Percentiles rank a stretch among this genome's conserved stretches.
Evolutionary conservation across 495 filamentous ascomycete species (phyloP).

Genomic region (Annulohypoxylon stygium): DNA sequence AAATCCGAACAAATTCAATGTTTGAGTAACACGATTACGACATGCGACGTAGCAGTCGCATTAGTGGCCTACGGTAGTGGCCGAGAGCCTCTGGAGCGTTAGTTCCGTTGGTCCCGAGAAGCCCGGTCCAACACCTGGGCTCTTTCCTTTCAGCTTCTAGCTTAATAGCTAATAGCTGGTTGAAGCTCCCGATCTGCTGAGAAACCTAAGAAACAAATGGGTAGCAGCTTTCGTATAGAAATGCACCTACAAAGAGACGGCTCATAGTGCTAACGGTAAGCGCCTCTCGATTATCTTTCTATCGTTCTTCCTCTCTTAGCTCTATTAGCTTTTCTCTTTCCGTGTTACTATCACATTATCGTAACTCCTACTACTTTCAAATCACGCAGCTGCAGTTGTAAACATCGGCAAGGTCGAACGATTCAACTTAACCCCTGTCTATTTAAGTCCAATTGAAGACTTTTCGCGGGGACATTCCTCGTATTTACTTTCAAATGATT

Average conservation of each 20-base stretch:
- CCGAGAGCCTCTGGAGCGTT: slow-evolving; percentile 7
- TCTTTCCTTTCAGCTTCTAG: neutral
- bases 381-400: neutral
- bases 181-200: neutral
- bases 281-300: neutral
- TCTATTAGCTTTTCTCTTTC: neutral
- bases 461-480: slow-evolving; percentile 39
- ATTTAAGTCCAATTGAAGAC: slow-evolving; percentile 23
- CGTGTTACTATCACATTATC: no score
- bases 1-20: neutral
- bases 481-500: slow-evolving; percentile 32
- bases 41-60: slow-evolving; percentile 16
- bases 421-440: slow-evolving; percentile 15
- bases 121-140: neutral
- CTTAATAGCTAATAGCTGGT: neutral
- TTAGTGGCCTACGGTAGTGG: slow-evolving; percentile 12
- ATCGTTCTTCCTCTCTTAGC: slow-evolving; percentile 5
- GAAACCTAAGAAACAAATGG: neutral
- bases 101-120: slow-evolving; percentile 24
- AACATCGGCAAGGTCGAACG: slow-evolving; percentile 17
- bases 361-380: neutral
- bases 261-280: slow-evolving; percentile 1
- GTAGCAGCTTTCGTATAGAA: slow-evolving; percentile 14
- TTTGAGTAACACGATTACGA: slow-evolving; percentile 19
- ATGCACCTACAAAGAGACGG: slow-evolving; percentile 11